Base-by-base conservation (phyloP, 208 protist genomes). In the Crithidia brevicula region DNA sequence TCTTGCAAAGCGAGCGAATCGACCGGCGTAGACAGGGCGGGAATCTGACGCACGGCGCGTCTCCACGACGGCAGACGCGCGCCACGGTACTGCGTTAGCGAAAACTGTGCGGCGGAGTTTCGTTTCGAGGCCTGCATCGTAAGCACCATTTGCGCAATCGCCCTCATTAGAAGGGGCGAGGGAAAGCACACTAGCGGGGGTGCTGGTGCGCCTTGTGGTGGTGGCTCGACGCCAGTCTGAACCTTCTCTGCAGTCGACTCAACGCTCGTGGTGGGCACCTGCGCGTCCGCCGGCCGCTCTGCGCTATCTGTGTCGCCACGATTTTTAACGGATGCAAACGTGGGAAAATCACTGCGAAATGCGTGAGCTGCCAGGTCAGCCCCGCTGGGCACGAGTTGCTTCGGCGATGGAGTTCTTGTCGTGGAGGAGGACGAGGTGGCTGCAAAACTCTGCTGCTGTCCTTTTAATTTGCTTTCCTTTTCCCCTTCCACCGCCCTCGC, bases 121-220 rank as follows among this genome's bases (percentile, higher is more conserved):
- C 49, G 34, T 25, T 51, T 22, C 28, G 69, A 63, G 36, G 61
- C 30, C 50, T 69, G 69, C 54, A 75, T 31, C 5, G 46, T 65
- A 27, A 69, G 61, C 33, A 68, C 61, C 60, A 68, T 46, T 61
- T 75, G 69, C 61, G 61, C 69, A 42, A 75, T 42, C 18, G 69
- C 54, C n/a, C 69, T 38, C 25, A 69, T 11, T 22, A 69, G 40
- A 13, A 75, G 61, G 15, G 61, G n/a, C 2, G 69, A 49, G 28
- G 61, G 53, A 38, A 75, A 75, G 15, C 34, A 30, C 43, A 43
- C n/a, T 6, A 23, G 42, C 5, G 30, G 63, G 50, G 63, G 38
- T 33, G 30, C 30, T 57, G 38, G 4, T 45, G n/a, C 31, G 20
- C n/a, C n/a, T 45, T 38, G 18, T 13, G 22, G 36, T 0, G 18